phyloP scores from a whole-genome alignment of 129 eudicot species.

The Flaveria trinervia region DNA sequence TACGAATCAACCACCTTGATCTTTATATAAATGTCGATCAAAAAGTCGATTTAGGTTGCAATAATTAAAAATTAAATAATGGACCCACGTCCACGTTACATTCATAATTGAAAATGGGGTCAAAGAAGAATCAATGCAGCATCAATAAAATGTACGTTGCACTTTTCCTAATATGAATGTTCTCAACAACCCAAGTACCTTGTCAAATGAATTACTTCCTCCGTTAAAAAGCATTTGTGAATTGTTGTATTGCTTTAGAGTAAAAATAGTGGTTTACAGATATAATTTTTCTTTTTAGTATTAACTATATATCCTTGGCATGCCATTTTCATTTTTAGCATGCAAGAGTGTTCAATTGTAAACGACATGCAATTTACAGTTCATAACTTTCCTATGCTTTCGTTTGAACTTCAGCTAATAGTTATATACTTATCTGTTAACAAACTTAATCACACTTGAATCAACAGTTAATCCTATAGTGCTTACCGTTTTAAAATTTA shows the following conservation, averaged over 20 bases:
- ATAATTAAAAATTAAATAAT: background rate
- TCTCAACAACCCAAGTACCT: constrained; percentile 7
- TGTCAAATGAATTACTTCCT: background rate
- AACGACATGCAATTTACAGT: no score
- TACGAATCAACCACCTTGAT: background rate
- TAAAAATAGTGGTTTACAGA: background rate
- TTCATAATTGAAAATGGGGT: background rate
- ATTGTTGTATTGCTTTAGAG: background rate
- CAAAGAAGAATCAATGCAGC: background rate
- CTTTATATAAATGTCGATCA: background rate
- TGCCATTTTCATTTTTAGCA: no score
- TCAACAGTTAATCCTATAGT: no score
- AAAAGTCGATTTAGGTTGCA: background rate
- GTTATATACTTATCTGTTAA: no score
- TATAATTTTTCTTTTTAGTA: no score
- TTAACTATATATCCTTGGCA: no score
- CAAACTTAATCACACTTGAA: no score
- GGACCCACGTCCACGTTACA: background rate
- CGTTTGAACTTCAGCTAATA: no score
- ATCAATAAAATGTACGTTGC: constrained; percentile 4
- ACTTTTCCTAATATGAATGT: background rate
- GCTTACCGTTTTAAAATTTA: no score
- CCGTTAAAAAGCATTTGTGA: background rate
- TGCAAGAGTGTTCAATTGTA: no score
- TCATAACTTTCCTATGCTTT: no score